Evolutionary conservation across 2,329 filamentous ascomycete species (phyloP).

Genomic region (Colletotrichum liaoningense): DNA sequence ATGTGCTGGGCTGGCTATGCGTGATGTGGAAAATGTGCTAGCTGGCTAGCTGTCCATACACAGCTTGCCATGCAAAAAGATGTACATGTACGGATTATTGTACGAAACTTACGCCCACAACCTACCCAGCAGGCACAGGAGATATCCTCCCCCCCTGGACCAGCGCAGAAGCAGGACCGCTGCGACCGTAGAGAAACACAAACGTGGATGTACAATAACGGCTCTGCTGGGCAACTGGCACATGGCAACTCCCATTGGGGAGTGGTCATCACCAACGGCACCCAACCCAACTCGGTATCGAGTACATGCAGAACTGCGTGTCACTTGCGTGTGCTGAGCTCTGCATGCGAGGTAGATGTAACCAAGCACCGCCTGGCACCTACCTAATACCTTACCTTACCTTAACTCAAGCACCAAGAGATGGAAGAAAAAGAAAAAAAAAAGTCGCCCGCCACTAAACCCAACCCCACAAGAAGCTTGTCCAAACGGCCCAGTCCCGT

Average conservation of each 20-base stretch:
- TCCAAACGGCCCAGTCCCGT: slow-evolving; percentile 34
- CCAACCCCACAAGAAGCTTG: slow-evolving; percentile 31
- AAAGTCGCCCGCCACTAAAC: neutral
- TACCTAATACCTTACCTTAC: too few relatives aligned
- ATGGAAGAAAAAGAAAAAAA: neutral
- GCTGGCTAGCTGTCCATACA: neutral
- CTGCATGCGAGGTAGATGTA: slow-evolving; percentile 18
- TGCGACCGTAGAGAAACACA: neutral
- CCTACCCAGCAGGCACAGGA: too few relatives aligned
- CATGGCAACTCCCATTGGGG: neutral
- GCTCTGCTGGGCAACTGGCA: neutral
- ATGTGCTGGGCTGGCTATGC: slow-evolving; percentile 25
- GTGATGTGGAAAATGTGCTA: slow-evolving; percentile 24
- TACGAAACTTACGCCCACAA: neutral
- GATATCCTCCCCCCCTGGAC: neutral
- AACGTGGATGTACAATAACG: neutral
- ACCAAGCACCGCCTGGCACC: slow-evolving; percentile 1
- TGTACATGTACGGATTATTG: neutral
- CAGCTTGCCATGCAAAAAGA: neutral
- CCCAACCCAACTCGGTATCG: slow-evolving; percentile 1
- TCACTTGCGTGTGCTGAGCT: neutral
- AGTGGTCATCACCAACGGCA: neutral
- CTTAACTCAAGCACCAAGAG: too few relatives aligned
- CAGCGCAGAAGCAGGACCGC: neutral
- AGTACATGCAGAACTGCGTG: slow-evolving; percentile 14